Evolutionary conservation across 352 stramenopile species (phyloP).

Genomic region (Phytopythium mirpurense): DNA sequence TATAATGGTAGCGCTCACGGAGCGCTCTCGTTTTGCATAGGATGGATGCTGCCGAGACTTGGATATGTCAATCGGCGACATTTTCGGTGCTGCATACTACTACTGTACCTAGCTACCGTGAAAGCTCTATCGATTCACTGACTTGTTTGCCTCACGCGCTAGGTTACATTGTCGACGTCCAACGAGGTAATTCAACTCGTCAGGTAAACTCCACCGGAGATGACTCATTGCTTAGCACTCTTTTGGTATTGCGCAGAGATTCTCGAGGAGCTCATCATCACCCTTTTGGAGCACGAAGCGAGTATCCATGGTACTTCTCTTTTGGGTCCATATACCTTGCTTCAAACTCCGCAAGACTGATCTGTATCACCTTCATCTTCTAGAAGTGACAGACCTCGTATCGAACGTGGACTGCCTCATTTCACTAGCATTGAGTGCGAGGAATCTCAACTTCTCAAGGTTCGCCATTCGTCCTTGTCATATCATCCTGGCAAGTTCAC

Average conservation of each 20-base stretch:
- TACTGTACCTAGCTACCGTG: too few relatives aligned
- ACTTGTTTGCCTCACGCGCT: background rate
- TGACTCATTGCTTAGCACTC: background rate
- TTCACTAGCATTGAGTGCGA: constrained; percentile 53
- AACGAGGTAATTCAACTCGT: constrained; percentile 41
- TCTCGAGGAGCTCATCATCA: constrained; percentile 67
- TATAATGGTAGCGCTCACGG: too few relatives aligned
- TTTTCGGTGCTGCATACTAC: too few relatives aligned
- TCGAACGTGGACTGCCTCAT: constrained; percentile 68
- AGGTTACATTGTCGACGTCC: constrained; percentile 80
- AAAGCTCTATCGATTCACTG: too few relatives aligned
- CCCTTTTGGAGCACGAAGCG: constrained; percentile 63
- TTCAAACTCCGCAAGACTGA: background rate
- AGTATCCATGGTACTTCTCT: constrained; percentile 46
- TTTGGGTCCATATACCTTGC: background rate
- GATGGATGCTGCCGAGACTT: constrained; percentile 72
- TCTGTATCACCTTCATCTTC: background rate
- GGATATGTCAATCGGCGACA: constrained; percentile 77
- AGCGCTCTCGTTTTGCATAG: constrained; percentile 20
- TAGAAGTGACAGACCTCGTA: constrained; percentile 71
- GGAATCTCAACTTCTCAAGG: constrained; percentile 75
- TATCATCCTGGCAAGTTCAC: too few relatives aligned
- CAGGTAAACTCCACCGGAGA: background rate
- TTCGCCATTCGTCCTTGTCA: constrained; percentile 10
- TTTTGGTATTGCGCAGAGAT: constrained; percentile 33